These are phyloP conservation scores for Septoria linicola DNA, from an alignment of 2,329 filamentous ascomycete genomes.

Conservation along the genomic window DNA sequence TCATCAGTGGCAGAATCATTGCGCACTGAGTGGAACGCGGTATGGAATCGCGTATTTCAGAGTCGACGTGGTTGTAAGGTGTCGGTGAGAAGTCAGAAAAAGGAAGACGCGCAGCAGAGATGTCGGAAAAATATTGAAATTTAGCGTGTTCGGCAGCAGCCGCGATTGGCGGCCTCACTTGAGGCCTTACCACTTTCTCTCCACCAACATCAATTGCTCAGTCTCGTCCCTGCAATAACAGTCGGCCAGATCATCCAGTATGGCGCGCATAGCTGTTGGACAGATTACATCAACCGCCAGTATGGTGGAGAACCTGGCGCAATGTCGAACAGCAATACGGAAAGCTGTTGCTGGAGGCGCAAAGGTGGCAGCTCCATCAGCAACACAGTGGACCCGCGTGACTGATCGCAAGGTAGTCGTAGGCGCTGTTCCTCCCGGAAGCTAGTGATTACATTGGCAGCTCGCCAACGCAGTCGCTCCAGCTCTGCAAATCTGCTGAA, in stretches of 20 bases:
- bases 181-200: too few relatives aligned
- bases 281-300: conserved; percentile 84
- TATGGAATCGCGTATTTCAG: too few relatives aligned
- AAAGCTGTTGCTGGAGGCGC: conserved; percentile 75
- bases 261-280: conserved; percentile 53
- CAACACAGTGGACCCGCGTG: background rate
- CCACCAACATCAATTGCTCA: too few relatives aligned
- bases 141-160: too few relatives aligned
- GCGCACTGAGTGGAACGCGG: background rate
- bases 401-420: conserved; percentile 14
- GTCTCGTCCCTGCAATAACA: too few relatives aligned
- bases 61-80: too few relatives aligned
- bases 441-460: conserved; percentile 83
- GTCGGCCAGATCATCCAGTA: background rate
- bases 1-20: background rate
- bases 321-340: conserved; percentile 69
- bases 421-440: conserved; percentile 88
- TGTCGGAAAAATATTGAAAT: too few relatives aligned
- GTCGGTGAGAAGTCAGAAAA: too few relatives aligned
- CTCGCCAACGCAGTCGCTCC: conserved; percentile 65
- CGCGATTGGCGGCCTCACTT: too few relatives aligned
- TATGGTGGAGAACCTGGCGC: conserved; percentile 73
- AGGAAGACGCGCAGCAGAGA: too few relatives aligned
- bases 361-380: conserved; percentile 54
- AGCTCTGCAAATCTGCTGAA: conserved; percentile 66